Conservation (phyloP, 306 rosid genomes). For the Castanospermum australe region DNA sequence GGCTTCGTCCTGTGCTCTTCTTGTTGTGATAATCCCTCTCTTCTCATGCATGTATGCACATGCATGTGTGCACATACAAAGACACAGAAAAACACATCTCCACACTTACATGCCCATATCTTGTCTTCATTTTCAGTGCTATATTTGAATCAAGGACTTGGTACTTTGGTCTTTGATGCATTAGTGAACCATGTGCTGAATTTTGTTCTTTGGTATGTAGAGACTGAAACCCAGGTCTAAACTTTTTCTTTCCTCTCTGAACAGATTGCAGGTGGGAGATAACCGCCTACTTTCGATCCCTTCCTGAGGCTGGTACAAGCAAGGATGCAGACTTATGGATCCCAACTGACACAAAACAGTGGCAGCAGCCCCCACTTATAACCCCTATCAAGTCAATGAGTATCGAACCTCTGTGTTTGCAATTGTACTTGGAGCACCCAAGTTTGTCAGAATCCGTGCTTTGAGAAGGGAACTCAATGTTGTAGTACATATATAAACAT, state of each 20-base stretch:
- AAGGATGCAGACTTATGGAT: conserved; percentile 72
- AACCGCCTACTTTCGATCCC: conserved; percentile 62
- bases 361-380: conserved; percentile 80
- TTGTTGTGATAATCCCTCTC: not conserved
- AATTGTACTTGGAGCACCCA: conserved; percentile 88
- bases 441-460: conserved; percentile 52
- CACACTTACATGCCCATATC: not conserved
- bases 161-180: not conserved
- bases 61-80: not conserved
- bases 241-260: not conserved
- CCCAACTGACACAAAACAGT: conserved; percentile 75
- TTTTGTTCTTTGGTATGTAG: not conserved
- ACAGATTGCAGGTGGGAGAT: conserved; percentile 87
- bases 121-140: conserved; percentile 10
- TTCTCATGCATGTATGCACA: not conserved
- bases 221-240: not conserved
- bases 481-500: not conserved
- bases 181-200: conserved; percentile 13
- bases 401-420: conserved; percentile 67
- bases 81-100: not conserved
- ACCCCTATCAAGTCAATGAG: conserved; percentile 73
- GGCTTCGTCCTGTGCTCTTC: not conserved
- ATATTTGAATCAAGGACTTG: conserved; percentile 20
- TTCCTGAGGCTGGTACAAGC: conserved; percentile 55
- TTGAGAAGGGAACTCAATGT: conserved; percentile 29